Percentiles rank a stretch among this genome's conserved stretches.
Evolutionary conservation across 1,139 yeast genomes (phyloP).

Genomic region (Hyphopichia fennica): DNA sequence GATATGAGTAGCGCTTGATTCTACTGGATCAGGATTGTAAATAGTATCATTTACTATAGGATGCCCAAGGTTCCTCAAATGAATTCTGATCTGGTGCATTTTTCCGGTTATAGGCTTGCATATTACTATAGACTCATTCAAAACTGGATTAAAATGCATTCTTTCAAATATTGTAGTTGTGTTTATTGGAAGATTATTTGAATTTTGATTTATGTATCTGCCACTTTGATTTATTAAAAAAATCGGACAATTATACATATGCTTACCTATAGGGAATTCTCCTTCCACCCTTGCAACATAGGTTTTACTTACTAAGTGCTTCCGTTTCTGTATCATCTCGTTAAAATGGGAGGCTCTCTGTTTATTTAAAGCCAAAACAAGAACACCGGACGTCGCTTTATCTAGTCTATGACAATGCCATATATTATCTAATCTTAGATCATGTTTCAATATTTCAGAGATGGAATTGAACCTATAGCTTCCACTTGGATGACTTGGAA

Average conservation of each 20-base stretch:
- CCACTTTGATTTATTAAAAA: conserved; percentile 36
- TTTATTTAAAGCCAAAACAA: conserved; percentile 56
- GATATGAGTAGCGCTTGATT: conserved; percentile 10
- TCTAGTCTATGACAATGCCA: conserved; percentile 73
- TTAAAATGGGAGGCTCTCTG: conserved; percentile 40
- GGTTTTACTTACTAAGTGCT: conserved; percentile 40
- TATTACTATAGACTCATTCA: conserved; percentile 54
- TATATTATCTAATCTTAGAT: conserved; percentile 29
- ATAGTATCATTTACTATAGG: conserved; percentile 72
- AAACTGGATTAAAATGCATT: conserved; percentile 19
- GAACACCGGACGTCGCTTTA: conserved; percentile 71
- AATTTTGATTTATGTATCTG: conserved; percentile 37
- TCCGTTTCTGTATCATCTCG: conserved; percentile 32
- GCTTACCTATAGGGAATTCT: conserved; percentile 42
- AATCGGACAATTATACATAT: conserved; percentile 33
- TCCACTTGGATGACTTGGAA: conserved; percentile 82
- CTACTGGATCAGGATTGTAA: conserved; percentile 35
- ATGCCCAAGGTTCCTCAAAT: conserved; percentile 59
- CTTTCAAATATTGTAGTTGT: conserved; percentile 36
- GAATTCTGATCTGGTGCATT: conserved; percentile 79
- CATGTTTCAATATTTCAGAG: conserved; percentile 55
- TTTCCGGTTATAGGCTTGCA: conserved; percentile 74
- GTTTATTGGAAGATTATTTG: conserved; percentile 23
- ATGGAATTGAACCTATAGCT: conserved; percentile 60
- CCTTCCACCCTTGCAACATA: conserved; percentile 69